Base-by-base conservation (phyloP, 2,329 filamentous ascomycete species). In the Leptographium lundbergii region DNA sequence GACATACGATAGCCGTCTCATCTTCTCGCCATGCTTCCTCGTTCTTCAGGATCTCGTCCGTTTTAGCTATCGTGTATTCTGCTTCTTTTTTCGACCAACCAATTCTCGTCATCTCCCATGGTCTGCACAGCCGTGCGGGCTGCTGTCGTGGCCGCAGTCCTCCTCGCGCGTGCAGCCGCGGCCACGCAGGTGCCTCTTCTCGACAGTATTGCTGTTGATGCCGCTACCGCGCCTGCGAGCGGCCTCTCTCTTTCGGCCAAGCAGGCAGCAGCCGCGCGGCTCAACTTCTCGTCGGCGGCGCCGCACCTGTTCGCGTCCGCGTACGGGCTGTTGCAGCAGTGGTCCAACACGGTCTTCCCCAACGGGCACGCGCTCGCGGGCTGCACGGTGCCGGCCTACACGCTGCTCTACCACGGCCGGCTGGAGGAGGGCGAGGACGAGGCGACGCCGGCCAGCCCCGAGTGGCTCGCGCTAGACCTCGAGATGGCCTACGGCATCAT, bases 401-500 rank as follows among this genome's bases (percentile, higher is more conserved):
- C 77, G 11, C 70, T 75, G 59, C 66, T 80, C 45, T 78, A 79
- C 67, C 77, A 80, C 65, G 77, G 77, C 14, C 67, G 76, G 11
- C 56, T 39, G n/a, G 59, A 39, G 2, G 29, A 47, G 6, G 59
- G 54, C 2, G 51, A 57, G 22, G 57, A 50, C 13, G 34, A 24
- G 9, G 25, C 3, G 6, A 61, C 70, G 4, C 73, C 76, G 4
- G 72, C 75, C 19, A 77, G 72, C 58, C 77, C 76, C 14, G 77
- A 80, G 66, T 80, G 77, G 76, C 67, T 80, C 25, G 74, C 77
- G 6, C 75, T 80, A 62, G 77, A 80, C 64, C 68, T 76, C 65
- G 76, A 75, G 59, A 80, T 79, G 77, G 71, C 75, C n/a, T 80
- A 80, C 63, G 75, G 74, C 6, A 79, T 80, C 61, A 78, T 78